Conservation (phyloP, 495 filamentous ascomycete species). For the Trichocladium uniseriatum region DNA sequence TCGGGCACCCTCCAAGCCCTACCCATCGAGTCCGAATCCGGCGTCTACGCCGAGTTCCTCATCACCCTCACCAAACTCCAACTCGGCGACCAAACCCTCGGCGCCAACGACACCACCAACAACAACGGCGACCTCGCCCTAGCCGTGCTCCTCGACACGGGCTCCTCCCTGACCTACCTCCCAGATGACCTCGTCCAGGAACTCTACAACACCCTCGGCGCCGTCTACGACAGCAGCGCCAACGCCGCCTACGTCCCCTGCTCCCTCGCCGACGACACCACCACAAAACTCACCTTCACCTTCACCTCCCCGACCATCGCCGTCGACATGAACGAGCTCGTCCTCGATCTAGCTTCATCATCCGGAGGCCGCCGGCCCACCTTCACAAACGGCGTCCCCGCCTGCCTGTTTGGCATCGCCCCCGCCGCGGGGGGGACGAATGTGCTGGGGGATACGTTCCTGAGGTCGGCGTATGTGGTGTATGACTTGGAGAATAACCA, state of each 20-base stretch:
- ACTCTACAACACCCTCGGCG: slow-evolving; percentile 57
- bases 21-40: slow-evolving; percentile 55
- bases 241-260: slow-evolving; percentile 68
- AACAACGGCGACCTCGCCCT: slow-evolving; percentile 48
- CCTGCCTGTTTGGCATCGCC: slow-evolving; percentile 70
- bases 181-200: slow-evolving; percentile 55
- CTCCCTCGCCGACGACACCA: slow-evolving; percentile 46
- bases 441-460: slow-evolving; percentile 86
- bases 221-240: slow-evolving; percentile 47
- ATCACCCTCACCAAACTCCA: slow-evolving; percentile 59
- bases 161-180: slow-evolving; percentile 80
- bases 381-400: slow-evolving; percentile 51
- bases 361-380: slow-evolving; percentile 39
- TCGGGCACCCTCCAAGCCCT: slow-evolving; percentile 61
- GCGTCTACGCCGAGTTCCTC: slow-evolving; percentile 63
- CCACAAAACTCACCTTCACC: slow-evolving; percentile 57
- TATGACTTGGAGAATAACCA: slow-evolving; percentile 84
- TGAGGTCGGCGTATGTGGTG: slow-evolving; percentile 85
- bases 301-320: slow-evolving; percentile 59
- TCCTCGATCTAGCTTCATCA: slow-evolving; percentile 53
- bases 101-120: too few relatives aligned
- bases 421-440: slow-evolving; percentile 55
- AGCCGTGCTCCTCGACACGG: slow-evolving; percentile 81
- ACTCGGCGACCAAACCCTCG: slow-evolving; percentile 38
- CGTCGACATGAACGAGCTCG: slow-evolving; percentile 67